Evolutionary conservation across 2,329 filamentous ascomycete species (phyloP).

Genomic region (Fusarium equiseti): DNA sequence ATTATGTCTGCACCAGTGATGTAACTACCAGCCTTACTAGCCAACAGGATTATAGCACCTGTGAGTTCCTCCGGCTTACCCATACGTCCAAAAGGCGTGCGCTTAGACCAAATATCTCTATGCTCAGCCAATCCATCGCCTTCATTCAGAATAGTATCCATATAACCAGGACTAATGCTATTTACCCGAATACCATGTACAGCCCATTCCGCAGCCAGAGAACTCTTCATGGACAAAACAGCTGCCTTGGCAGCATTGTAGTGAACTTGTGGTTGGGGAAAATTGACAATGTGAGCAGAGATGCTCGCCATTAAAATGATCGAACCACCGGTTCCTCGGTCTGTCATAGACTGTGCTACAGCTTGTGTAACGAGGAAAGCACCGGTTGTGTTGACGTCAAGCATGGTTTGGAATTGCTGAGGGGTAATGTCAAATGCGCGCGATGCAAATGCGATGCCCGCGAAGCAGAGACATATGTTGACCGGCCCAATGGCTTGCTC

Average conservation of each 20-base stretch:
- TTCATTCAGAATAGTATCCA: conserved; percentile 25
- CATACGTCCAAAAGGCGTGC: conserved; percentile 21
- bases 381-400: conserved; percentile 80
- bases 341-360: conserved; percentile 53
- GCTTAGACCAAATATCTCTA: conserved; percentile 11
- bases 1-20: conserved; percentile 21
- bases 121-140: conserved; percentile 21
- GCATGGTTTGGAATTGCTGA: conserved; percentile 70
- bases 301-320: conserved; percentile 77
- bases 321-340: conserved; percentile 64
- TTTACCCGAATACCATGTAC: conserved; percentile 14
- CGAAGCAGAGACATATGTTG: conserved; percentile 21
- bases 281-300: conserved; percentile 76
- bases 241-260: conserved; percentile 69
- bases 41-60: conserved; percentile 11
- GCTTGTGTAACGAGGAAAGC: conserved; percentile 78
- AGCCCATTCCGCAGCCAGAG: conserved; percentile 20
- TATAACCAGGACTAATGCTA: conserved; percentile 25
- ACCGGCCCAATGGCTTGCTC: conserved; percentile 2
- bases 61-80: conserved; percentile 20
- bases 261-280: conserved; percentile 75
- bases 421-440: conserved; percentile 70
- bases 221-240: conserved; percentile 17
- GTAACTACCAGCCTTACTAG: conserved; percentile 25
- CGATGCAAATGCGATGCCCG: conserved; percentile 50